Conservation (phyloP, 306 rosid genomes). For the Cicer cuneatum region DNA sequence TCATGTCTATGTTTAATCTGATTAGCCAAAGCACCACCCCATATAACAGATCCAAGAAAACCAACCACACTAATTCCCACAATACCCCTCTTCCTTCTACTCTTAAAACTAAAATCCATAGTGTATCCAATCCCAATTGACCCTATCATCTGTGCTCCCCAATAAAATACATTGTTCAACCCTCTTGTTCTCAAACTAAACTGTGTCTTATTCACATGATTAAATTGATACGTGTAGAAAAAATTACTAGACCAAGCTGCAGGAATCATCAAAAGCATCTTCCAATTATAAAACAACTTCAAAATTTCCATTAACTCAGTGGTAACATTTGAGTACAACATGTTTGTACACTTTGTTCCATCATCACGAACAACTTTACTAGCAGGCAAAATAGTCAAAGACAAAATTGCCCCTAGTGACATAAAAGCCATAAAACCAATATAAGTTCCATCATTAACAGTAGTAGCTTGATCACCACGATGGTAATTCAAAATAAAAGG, state of each 20-base stretch:
- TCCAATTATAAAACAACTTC: conserved; percentile 72
- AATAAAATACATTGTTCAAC: conserved; percentile 79
- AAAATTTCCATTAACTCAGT: conserved; percentile 62
- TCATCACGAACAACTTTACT: conserved; percentile 75
- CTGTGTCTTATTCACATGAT: conserved; percentile 68
- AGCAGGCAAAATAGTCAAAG: conserved; percentile 66
- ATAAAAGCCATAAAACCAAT: conserved; percentile 87
- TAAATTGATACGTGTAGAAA: conserved; percentile 86
- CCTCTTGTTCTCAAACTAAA: conserved; percentile 92
- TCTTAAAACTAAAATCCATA: conserved; percentile 84
- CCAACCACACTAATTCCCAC: conserved; percentile 68
- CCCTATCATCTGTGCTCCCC: conserved; percentile 98
- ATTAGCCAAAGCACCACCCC: conserved; percentile 88
- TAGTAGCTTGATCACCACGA: conserved; percentile 51
- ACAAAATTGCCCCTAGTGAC: conserved; percentile 61
- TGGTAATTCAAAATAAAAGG: conserved; percentile 72
- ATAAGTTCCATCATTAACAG: conserved; percentile 88
- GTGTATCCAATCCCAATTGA: conserved; percentile 77
- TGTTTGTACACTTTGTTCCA: conserved; percentile 67
- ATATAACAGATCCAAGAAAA: conserved; percentile 62
- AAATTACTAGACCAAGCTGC: conserved; percentile 89
- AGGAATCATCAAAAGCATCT: conserved; percentile 78
- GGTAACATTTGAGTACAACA: conserved; percentile 62
- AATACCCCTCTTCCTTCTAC: conserved; percentile 75
- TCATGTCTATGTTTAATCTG: conserved; percentile 53